Conservation (phyloP, 2,329 filamentous ascomycete species). For the Myotisia sp. region DNA sequence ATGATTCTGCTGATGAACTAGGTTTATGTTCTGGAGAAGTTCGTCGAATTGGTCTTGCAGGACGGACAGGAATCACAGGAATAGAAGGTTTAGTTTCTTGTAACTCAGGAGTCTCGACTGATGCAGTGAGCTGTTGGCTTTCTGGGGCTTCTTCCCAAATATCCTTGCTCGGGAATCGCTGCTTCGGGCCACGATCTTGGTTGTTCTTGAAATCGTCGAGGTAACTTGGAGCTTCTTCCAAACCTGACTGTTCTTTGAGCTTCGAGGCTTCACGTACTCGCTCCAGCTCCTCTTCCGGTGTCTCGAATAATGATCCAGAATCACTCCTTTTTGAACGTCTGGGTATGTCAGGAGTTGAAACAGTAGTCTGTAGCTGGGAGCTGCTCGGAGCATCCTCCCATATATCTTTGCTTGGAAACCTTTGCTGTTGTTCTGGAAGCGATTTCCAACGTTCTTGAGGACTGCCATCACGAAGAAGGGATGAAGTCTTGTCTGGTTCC, state of each 20-base stretch:
- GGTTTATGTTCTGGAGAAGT: slow-evolving; percentile 18
- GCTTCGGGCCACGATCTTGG: slow-evolving; percentile 33
- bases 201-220: slow-evolving; percentile 14
- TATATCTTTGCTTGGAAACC: slow-evolving; percentile 87
- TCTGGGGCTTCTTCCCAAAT: slow-evolving; percentile 92
- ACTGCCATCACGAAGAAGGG: no score
- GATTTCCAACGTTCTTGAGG: slow-evolving; percentile 42
- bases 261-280: slow-evolving; percentile 18
- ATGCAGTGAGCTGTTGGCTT: slow-evolving; percentile 64
- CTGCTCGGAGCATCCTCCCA: slow-evolving; percentile 95
- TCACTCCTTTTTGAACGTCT: slow-evolving; percentile 26
- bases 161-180: slow-evolving; percentile 79
- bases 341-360: slow-evolving; percentile 61
- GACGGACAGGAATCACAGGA: slow-evolving; percentile 20
- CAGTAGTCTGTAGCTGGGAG: slow-evolving; percentile 60
- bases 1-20: slow-evolving; percentile 34
- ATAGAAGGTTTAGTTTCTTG: slow-evolving; percentile 18
- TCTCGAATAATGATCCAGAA: slow-evolving; percentile 27
- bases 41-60: slow-evolving; percentile 21
- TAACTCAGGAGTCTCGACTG: slow-evolving; percentile 42
- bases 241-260: slow-evolving; percentile 25
- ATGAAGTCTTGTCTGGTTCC: slow-evolving; percentile 72
- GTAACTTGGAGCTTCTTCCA: slow-evolving; percentile 20
- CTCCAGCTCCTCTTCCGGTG: slow-evolving; percentile 36
- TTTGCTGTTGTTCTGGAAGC: slow-evolving; percentile 43